These are phyloP conservation scores for Choiromyces venosus DNA, from an alignment of 495 filamentous ascomycete genomes.

Conservation along the genomic window DNA sequence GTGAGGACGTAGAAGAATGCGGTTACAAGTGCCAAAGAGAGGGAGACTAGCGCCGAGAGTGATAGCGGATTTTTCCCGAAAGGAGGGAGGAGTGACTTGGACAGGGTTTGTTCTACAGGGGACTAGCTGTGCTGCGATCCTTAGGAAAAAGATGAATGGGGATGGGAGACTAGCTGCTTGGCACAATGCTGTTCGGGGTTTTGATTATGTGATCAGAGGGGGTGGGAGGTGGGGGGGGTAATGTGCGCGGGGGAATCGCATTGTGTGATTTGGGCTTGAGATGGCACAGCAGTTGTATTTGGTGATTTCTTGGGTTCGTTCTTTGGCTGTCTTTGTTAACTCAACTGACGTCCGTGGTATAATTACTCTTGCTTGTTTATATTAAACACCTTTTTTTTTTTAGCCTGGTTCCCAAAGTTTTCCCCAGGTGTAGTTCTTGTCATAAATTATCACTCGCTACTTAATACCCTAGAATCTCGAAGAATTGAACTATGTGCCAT, in stretches of 20 bases:
- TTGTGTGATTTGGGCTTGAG: too few species aligned
- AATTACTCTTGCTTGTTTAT: background rate
- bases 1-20: background rate
- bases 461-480: too few species aligned
- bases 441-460: background rate
- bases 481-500: too few species aligned
- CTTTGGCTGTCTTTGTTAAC: background rate
- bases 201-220: background rate
- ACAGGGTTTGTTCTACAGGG: too few species aligned
- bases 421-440: background rate
- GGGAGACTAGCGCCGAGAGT: too few species aligned
- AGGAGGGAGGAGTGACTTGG: too few species aligned
- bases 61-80: too few species aligned
- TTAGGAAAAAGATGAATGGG: too few species aligned
- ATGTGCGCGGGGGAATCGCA: background rate
- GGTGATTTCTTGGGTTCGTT: background rate
- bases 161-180: too few species aligned
- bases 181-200: background rate
- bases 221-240: background rate
- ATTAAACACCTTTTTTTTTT: background rate
- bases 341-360: background rate
- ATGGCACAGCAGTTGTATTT: background rate
- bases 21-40: too few species aligned
- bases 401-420: background rate
- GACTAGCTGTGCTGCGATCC: too few species aligned